Evolutionary conservation across 768 basidiomycete species (phyloP).

Genomic region (Boletellus ananas): DNA sequence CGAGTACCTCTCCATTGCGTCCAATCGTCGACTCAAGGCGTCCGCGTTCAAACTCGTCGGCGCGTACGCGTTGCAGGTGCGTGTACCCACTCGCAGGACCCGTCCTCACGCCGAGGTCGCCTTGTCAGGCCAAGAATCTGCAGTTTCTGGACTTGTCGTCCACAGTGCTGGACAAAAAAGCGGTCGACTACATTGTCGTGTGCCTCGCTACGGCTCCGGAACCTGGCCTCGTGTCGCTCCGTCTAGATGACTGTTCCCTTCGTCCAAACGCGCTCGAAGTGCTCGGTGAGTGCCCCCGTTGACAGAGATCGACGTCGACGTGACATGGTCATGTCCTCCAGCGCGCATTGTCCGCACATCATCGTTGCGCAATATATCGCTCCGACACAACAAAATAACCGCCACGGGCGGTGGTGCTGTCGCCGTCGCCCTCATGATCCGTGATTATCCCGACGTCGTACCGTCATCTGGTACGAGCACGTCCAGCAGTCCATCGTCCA

Average conservation of each 20-base stretch:
- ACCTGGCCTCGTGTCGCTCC: slow-evolving; percentile 66
- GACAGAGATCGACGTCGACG: not conserved
- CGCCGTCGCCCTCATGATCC: slow-evolving; percentile 91
- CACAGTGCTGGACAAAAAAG: slow-evolving; percentile 78
- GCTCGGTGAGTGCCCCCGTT: slow-evolving; percentile 54
- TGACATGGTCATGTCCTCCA: slow-evolving; percentile 23
- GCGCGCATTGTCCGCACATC: slow-evolving; percentile 83
- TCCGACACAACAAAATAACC: slow-evolving; percentile 85
- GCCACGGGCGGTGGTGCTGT: slow-evolving; percentile 87
- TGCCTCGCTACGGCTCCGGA: slow-evolving; percentile 45
- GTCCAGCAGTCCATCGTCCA: slow-evolving; percentile 2
- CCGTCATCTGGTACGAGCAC: slow-evolving; percentile 17
- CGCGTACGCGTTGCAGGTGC: slow-evolving; percentile 72
- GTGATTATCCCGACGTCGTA: slow-evolving; percentile 87
- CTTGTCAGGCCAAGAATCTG: slow-evolving; percentile 59
- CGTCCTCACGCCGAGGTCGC: not conserved
- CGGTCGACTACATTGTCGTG: slow-evolving; percentile 75
- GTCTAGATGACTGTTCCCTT: slow-evolving; percentile 83
- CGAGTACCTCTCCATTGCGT: slow-evolving; percentile 80
- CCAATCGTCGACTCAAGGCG: slow-evolving; percentile 76
- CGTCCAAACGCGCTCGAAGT: slow-evolving; percentile 72
- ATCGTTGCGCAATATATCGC: slow-evolving; percentile 80
- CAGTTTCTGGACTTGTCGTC: slow-evolving; percentile 91
- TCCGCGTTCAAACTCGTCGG: slow-evolving; percentile 77
- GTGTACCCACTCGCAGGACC: not conserved